These are phyloP conservation scores for Entomophthora muscae DNA, from an alignment of 371 early-diverging fungal genomes.

Conservation along the genomic window DNA sequence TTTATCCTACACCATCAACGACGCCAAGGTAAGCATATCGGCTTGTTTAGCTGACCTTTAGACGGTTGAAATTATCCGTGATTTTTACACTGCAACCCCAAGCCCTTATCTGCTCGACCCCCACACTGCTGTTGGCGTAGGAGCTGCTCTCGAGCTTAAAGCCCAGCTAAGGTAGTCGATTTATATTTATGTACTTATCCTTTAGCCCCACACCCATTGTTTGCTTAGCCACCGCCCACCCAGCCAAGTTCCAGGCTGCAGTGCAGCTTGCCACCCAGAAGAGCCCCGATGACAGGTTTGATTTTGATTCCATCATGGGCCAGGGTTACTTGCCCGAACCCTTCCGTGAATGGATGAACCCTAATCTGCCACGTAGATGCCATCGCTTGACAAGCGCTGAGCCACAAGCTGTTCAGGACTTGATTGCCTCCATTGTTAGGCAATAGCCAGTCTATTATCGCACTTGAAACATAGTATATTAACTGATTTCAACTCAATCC, in stretches of 20 bases:
- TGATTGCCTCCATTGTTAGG: not conserved
- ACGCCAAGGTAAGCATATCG: slow-evolving; percentile 23
- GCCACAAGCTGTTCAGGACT: not conserved
- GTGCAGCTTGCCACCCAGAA: slow-evolving; percentile 39
- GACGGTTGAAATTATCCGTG: slow-evolving; percentile 53
- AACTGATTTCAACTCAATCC: too few relatives aligned
- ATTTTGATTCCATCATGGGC: not conserved
- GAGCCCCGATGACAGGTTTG: not conserved
- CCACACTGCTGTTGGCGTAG: slow-evolving; percentile 90
- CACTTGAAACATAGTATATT: too few relatives aligned
- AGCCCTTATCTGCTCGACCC: slow-evolving; percentile 74
- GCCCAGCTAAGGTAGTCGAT: slow-evolving; percentile 10
- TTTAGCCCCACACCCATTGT: slow-evolving; percentile 23
- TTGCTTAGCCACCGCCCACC: slow-evolving; percentile 84
- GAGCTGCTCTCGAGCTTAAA: slow-evolving; percentile 50
- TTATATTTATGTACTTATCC: slow-evolving; percentile 6
- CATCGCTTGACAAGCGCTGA: not conserved
- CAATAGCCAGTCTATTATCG: too few relatives aligned
- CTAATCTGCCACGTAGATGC: not conserved
- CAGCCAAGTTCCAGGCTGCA: slow-evolving; percentile 90
- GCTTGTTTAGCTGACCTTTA: slow-evolving; percentile 11
- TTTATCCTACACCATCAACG: slow-evolving; percentile 53
- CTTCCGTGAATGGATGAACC: slow-evolving; percentile 4
- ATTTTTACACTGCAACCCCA: slow-evolving; percentile 39
- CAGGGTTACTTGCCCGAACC: slow-evolving; percentile 3